Percentiles rank a stretch among this genome's conserved stretches.
These are phyloP conservation scores for Trichoderma sp. DNA, from an alignment of 2,329 filamentous ascomycete genomes.

Conservation along the genomic window DNA sequence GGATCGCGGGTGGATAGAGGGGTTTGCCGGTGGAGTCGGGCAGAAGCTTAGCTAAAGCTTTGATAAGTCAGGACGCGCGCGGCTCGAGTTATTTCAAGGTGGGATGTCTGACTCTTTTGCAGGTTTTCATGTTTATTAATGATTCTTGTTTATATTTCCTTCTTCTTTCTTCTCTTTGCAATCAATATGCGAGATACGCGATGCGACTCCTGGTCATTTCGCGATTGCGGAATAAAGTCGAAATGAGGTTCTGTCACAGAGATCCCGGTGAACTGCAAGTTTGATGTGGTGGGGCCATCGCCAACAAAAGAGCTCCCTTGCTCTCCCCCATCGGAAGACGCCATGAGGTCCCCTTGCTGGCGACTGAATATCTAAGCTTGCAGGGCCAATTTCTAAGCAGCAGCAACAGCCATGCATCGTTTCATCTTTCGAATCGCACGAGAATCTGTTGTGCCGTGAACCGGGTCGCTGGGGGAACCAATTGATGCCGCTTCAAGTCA, in stretches of 20 bases:
- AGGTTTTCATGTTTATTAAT: neutral
- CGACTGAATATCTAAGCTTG: neutral
- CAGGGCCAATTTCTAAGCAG: neutral
- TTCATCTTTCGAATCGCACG: neutral
- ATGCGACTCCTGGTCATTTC: neutral
- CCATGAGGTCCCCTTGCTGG: neutral
- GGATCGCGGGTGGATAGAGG: neutral
- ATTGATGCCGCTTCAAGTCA: neutral
- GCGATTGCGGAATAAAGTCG: neutral
- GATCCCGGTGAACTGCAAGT: neutral
- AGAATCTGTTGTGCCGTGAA: neutral
- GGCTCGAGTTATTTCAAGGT: neutral
- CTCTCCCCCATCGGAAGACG: neutral
- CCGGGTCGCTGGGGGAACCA: neutral
- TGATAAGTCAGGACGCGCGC: constrained; percentile 23
- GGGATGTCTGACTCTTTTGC: neutral
- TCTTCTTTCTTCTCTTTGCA: neutral
- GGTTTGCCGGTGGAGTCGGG: neutral
- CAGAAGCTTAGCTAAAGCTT: constrained; percentile 32
- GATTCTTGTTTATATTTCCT: neutral
- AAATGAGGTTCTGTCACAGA: neutral
- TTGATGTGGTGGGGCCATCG: neutral
- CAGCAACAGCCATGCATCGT: neutral
- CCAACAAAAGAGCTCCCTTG: neutral
- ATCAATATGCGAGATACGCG: neutral